These are phyloP conservation scores for Ogataea salicorniae DNA, from an alignment of 805 yeast genomes.

Conservation along the genomic window DNA sequence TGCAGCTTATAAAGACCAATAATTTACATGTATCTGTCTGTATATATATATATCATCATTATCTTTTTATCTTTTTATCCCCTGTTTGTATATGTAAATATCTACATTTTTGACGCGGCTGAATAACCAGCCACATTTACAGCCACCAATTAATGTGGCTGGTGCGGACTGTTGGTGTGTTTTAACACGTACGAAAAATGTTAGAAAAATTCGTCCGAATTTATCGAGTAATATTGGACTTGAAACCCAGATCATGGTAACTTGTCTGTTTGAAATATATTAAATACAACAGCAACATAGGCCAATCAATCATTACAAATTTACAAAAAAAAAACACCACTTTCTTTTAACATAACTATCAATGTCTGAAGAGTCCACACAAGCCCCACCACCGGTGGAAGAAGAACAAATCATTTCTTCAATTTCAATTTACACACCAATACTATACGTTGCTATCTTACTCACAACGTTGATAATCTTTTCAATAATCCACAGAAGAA, in stretches of 20 bases:
- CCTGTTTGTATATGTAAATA: too few relatives aligned
- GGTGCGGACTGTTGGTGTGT: too few relatives aligned
- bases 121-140: too few relatives aligned
- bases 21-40: not conserved
- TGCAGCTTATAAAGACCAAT: constrained; percentile 7
- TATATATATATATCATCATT: not conserved
- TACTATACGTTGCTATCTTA: constrained; percentile 67
- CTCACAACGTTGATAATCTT: constrained; percentile 63
- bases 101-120: too few relatives aligned
- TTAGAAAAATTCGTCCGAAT: too few relatives aligned
- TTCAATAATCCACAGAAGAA: constrained; percentile 60
- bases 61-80: not conserved
- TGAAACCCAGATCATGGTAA: too few relatives aligned
- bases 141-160: too few relatives aligned
- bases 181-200: too few relatives aligned
- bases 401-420: constrained; percentile 28
- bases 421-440: constrained; percentile 64
- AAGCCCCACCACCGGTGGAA: constrained; percentile 5
- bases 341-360: not conserved
- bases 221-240: too few relatives aligned
- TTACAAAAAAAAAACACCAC: not conserved
- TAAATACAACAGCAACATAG: not conserved
- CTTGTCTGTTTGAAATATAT: not conserved
- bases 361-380: constrained; percentile 14
- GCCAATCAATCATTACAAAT: not conserved